Evolutionary conservation across 176 grass and related monocot genomes (phyloP).

Genomic region (Thalia dealbata): DNA sequence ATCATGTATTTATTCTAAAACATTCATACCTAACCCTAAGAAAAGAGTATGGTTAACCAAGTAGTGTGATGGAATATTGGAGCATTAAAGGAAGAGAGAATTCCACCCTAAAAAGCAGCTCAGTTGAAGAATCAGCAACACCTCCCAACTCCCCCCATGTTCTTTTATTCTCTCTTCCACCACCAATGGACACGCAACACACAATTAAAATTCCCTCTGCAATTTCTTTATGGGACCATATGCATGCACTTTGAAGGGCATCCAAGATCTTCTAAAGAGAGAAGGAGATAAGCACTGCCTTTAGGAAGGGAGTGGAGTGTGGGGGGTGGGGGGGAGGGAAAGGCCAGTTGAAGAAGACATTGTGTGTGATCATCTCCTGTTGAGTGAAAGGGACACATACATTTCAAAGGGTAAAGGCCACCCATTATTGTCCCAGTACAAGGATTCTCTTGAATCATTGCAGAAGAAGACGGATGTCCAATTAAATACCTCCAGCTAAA

Average conservation of each 20-base stretch:
- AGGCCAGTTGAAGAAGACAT: background rate
- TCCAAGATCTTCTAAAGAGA: constrained; percentile 18
- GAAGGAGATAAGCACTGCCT: constrained; percentile 9
- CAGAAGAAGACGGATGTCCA: background rate
- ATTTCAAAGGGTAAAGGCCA: background rate
- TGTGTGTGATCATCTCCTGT: constrained; percentile 5
- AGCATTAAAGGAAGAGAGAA: background rate
- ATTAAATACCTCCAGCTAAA: background rate
- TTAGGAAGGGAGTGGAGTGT: constrained; percentile 9
- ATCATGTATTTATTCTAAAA: background rate
- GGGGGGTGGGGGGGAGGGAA: background rate
- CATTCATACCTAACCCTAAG: background rate
- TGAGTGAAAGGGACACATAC: background rate
- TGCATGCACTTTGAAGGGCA: constrained; percentile 12
- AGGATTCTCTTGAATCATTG: background rate
- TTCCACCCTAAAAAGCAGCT: background rate
- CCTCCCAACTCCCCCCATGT: background rate
- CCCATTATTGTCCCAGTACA: constrained; percentile 2
- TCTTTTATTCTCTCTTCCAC: constrained; percentile 6
- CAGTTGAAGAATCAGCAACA: constrained; percentile 3
- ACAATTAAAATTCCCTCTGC: background rate
- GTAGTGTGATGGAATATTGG: background rate
- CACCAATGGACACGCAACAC: too few species aligned
- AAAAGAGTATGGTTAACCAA: background rate
- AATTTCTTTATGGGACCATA: constrained; percentile 21